Evolutionary conservation across 352 stramenopile genomes (phyloP).

Genomic region (Plasmopara halstedii): DNA sequence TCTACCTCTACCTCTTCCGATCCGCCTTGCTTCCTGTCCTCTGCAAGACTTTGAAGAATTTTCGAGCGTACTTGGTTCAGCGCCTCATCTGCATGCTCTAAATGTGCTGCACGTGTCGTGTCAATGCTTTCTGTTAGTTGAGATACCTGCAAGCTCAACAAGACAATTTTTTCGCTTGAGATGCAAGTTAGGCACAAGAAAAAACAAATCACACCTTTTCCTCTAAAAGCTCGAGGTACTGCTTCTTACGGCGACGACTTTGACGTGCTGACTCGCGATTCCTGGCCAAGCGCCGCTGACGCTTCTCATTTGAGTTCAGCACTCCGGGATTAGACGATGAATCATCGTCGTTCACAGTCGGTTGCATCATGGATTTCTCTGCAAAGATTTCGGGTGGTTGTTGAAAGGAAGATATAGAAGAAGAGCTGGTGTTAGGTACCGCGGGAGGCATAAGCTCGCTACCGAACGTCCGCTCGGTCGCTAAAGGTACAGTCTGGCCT

Average conservation of each 20-base stretch:
- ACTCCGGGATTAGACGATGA: slow-evolving; percentile 26
- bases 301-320: slow-evolving; percentile 69
- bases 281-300: slow-evolving; percentile 61
- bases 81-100: slow-evolving; percentile 69
- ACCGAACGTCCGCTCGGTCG: slow-evolving; percentile 29
- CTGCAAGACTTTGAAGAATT: slow-evolving; percentile 55
- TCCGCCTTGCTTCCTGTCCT: slow-evolving; percentile 59
- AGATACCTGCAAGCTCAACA: slow-evolving; percentile 37
- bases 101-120: slow-evolving; percentile 58
- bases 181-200: background rate
- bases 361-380: slow-evolving; percentile 55
- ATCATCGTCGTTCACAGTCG: slow-evolving; percentile 43
- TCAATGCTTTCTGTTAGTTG: slow-evolving; percentile 86
- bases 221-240: slow-evolving; percentile 84
- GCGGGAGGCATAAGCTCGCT: slow-evolving; percentile 2
- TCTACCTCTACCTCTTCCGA: slow-evolving; percentile 34
- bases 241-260: slow-evolving; percentile 84
- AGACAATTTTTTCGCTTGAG: background rate
- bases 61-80: slow-evolving; percentile 71
- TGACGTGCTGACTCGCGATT: slow-evolving; percentile 86
- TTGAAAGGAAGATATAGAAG: slow-evolving; percentile 29
- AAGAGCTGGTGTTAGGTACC: slow-evolving; percentile 2
- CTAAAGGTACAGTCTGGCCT: slow-evolving; percentile 19
- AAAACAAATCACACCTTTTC: slow-evolving; percentile 46
- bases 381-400: slow-evolving; percentile 41